Percentiles rank a stretch among this genome's conserved stretches.
These are phyloP conservation scores for Diplosphaera chodatii DNA, from an alignment of 139 green algal genomes.

Conservation along the genomic window DNA sequence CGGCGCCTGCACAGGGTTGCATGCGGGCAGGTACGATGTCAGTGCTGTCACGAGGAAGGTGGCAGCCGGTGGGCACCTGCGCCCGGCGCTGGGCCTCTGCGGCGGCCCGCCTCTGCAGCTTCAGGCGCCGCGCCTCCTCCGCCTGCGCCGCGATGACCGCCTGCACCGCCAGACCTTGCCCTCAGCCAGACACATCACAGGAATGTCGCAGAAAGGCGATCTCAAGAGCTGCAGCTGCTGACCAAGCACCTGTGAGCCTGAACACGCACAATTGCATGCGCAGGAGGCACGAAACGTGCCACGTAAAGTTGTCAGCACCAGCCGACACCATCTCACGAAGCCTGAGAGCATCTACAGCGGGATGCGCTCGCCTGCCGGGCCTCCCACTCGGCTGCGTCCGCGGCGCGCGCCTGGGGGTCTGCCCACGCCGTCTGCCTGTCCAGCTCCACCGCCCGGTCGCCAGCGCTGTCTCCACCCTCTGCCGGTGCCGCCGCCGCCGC, in stretches of 20 bases:
- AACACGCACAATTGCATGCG: too few relatives aligned
- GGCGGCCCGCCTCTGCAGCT: not conserved
- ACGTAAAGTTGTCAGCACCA: too few relatives aligned
- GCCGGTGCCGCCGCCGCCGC: too few relatives aligned
- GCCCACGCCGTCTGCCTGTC: not conserved
- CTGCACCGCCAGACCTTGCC: too few relatives aligned
- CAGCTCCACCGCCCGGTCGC: not conserved
- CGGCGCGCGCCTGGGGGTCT: not conserved
- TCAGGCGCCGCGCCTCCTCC: conserved; percentile 3
- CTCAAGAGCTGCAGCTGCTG: too few relatives aligned
- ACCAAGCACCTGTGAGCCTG: too few relatives aligned
- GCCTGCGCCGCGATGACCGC: not conserved
- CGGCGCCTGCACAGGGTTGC: not conserved
- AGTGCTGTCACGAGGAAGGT: not conserved
- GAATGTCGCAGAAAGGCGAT: too few relatives aligned
- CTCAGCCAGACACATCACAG: too few relatives aligned
- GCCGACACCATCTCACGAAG: too few relatives aligned
- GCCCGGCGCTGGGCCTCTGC: not conserved
- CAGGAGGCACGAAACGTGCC: too few relatives aligned
- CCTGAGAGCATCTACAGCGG: too few relatives aligned
- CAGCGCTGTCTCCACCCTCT: not conserved
- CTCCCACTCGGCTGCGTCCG: conserved; percentile 2
- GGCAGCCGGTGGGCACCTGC: not conserved
- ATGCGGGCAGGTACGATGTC: not conserved
- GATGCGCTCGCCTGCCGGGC: too few relatives aligned